These are phyloP conservation scores for Cymbopogon citratus DNA, from an alignment of 176 grass and related monocot genomes.

Conservation along the genomic window DNA sequence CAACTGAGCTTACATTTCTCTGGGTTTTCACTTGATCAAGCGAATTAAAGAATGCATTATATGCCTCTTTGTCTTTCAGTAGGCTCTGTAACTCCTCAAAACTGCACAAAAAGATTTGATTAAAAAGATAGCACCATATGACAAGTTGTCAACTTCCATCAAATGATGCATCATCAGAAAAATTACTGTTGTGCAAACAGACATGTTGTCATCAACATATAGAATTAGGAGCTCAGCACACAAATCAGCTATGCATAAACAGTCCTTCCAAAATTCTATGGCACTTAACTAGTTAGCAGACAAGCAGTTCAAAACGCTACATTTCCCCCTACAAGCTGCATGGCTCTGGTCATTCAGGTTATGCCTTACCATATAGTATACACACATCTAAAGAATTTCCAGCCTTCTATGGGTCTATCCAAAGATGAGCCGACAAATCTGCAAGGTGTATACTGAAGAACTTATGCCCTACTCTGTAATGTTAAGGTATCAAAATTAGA, in stretches of 20 bases:
- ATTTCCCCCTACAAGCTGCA: not conserved
- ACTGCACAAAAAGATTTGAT: constrained; percentile 44
- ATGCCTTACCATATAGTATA: not conserved
- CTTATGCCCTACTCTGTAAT: no score
- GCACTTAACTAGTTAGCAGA: not conserved
- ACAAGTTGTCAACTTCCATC: not conserved
- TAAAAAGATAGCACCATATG: not conserved
- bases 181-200: constrained; percentile 15
- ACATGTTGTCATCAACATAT: not conserved
- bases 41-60: constrained; percentile 83
- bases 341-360: not conserved
- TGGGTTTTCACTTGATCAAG: constrained; percentile 95
- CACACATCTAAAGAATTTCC: not conserved
- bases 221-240: constrained; percentile 5
- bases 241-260: not conserved
- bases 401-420: no score
- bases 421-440: not conserved
- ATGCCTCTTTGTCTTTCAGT: constrained; percentile 77
- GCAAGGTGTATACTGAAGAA: no score
- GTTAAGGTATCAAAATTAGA: no score
- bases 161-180: not conserved
- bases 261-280: not conserved
- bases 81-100: constrained; percentile 76
- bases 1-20: constrained; percentile 72
- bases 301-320: not conserved